phyloP scores from a whole-genome alignment of 257 asterid genomes.

The Lycium ferocissimum region DNA sequence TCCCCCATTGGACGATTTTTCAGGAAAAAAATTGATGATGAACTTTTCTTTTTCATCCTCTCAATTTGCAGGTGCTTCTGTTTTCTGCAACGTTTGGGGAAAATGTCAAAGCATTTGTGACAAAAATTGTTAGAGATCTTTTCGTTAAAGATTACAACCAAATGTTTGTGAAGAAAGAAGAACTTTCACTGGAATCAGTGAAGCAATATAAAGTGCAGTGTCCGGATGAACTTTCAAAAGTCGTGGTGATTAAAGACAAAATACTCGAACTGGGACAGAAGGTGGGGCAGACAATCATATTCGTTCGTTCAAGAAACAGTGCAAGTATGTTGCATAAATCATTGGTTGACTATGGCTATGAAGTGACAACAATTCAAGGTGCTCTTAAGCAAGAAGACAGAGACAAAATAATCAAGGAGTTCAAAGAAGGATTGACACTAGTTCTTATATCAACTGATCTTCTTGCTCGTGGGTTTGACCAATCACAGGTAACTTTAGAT shows the following conservation, averaged over 20 bases:
- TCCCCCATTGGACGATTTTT: background rate
- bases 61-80: constrained; percentile 50
- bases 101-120: constrained; percentile 68
- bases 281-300: constrained; percentile 91
- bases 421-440: constrained; percentile 85
- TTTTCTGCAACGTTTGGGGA: constrained; percentile 80
- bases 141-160: constrained; percentile 73
- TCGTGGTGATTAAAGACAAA: constrained; percentile 74
- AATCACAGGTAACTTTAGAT: constrained; percentile 61
- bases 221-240: constrained; percentile 87
- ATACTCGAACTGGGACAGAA: constrained; percentile 88
- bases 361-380: constrained; percentile 95
- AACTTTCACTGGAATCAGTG: constrained; percentile 53
- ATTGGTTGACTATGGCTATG: constrained; percentile 67
- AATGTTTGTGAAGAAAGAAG: constrained; percentile 69
- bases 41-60: constrained; percentile 16
- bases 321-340: constrained; percentile 62
- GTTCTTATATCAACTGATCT: constrained; percentile 93
- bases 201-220: constrained; percentile 78
- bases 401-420: constrained; percentile 81
- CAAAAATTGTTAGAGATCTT: constrained; percentile 48
- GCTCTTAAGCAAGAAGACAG: constrained; percentile 69
- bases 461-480: constrained; percentile 97
- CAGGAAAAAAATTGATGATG: background rate
- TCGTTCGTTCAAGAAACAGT: constrained; percentile 63